Evolutionary conservation across 2,329 filamentous ascomycete species (phyloP).

Genomic region (Chalaropsis ovoidea): DNA sequence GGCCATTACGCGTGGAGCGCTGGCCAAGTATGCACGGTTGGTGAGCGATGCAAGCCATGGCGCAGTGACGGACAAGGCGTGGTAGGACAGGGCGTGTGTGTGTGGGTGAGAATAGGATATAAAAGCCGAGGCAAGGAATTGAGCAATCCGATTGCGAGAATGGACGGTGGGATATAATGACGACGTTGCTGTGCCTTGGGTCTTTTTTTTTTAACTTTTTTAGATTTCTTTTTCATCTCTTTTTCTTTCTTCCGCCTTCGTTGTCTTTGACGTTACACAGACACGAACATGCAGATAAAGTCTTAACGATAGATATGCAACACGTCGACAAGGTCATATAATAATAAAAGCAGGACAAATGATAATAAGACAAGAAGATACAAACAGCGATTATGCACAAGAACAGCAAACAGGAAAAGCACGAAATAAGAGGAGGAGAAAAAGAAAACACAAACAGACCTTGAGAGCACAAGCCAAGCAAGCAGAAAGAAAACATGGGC

Average conservation of each 20-base stretch:
- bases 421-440: not conserved
- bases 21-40: slow-evolving; percentile 82
- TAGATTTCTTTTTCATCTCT: not conserved
- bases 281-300: not conserved
- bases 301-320: not conserved
- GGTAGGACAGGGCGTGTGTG: slow-evolving; percentile 2
- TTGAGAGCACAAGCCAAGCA: not conserved
- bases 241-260: not conserved
- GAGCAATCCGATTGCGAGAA: not conserved
- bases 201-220: not conserved
- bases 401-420: not conserved
- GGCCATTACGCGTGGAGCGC: slow-evolving; percentile 65
- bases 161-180: not conserved
- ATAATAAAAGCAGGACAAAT: not conserved
- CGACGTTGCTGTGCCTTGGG: not conserved
- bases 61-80: slow-evolving; percentile 63
- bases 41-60: slow-evolving; percentile 89
- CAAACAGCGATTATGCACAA: not conserved
- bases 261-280: not conserved
- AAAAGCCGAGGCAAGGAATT: not conserved
- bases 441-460: not conserved
- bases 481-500: no score
- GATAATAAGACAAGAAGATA: slow-evolving; percentile 7
- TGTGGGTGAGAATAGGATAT: not conserved
- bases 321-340: not conserved